Percentiles rank a stretch among this genome's conserved stretches.
Evolutionary conservation across 1,139 yeast species (phyloP).

Genomic region (Saccharomyces hybrid): DNA sequence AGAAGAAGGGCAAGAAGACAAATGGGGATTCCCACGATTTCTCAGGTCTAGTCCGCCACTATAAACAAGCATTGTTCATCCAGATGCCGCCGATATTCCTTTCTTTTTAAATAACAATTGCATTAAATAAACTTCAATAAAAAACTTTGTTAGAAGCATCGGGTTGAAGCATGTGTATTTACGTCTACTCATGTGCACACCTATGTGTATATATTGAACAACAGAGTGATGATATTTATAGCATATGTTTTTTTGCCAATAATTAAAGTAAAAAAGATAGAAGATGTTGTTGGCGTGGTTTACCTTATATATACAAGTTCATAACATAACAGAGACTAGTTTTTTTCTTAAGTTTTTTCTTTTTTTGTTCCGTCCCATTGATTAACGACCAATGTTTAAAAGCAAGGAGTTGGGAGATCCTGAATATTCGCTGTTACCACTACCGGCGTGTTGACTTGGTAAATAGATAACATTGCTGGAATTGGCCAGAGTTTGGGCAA

Average conservation of each 20-base stretch:
- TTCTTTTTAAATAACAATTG: not conserved
- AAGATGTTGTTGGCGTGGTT: not conserved
- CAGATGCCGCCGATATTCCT: not conserved
- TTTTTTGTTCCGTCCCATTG: slow-evolving; percentile 11
- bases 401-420: slow-evolving; percentile 40
- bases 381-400: slow-evolving; percentile 50
- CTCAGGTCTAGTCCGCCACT: slow-evolving; percentile 51
- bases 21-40: slow-evolving; percentile 82
- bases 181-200: not conserved
- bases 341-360: not conserved
- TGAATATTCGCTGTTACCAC: slow-evolving; percentile 30
- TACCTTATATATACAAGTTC: not conserved
- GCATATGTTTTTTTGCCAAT: not conserved
- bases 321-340: not conserved
- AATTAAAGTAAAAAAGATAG: not conserved
- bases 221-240: not conserved
- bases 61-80: not conserved
- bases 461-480: slow-evolving; percentile 88
- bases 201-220: not conserved
- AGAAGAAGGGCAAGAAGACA: slow-evolving; percentile 47
- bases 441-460: slow-evolving; percentile 49
- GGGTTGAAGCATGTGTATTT: not conserved
- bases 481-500: slow-evolving; percentile 77
- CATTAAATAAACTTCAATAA: not conserved
- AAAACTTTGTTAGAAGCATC: not conserved